Conservation (phyloP, 371 early-diverging fungal genomes). For the Apophysomyces variabilis region DNA sequence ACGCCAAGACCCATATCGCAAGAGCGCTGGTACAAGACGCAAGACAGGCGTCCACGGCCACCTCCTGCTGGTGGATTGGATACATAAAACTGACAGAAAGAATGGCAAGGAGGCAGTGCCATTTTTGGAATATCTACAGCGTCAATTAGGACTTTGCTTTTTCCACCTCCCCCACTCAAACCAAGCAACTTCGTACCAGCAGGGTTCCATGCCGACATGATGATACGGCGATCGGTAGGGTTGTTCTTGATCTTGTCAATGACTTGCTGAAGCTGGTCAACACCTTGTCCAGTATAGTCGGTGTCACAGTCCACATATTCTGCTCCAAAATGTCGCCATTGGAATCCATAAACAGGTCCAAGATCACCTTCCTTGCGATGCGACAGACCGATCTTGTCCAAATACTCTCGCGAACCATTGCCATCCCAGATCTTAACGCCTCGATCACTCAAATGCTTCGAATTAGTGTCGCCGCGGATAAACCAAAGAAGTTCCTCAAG, state of each 20-base stretch:
- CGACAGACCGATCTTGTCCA: constrained; percentile 85
- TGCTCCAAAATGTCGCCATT: constrained; percentile 99
- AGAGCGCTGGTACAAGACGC: constrained; percentile 98
- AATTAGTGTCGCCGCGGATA: constrained; percentile 93
- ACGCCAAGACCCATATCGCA: constrained; percentile 99
- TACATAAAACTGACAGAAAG: constrained; percentile 94
- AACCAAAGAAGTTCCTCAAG: constrained; percentile 99
- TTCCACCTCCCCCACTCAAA: not conserved
- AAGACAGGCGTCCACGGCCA: constrained; percentile 73
- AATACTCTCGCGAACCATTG: constrained; percentile 92
- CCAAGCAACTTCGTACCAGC: constrained; percentile 59
- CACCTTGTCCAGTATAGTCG: constrained; percentile 93
- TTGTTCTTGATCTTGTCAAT: constrained; percentile 85
- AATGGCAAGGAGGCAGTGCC: constrained; percentile 97
- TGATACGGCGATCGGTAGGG: constrained; percentile 93
- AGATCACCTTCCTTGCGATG: constrained; percentile 93
- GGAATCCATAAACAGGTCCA: constrained; percentile 99
- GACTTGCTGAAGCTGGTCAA: constrained; percentile 95
- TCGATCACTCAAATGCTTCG: constrained; percentile 78
- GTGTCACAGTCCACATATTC: constrained; percentile 86
- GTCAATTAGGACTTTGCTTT: not conserved
- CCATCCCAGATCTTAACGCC: constrained; percentile 98
- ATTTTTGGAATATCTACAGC: constrained; percentile 71
- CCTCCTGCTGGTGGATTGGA: constrained; percentile 60
- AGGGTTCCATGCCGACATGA: constrained; percentile 99